phyloP scores from a whole-genome alignment of 1,284 basidiomycete species.

The Ceratobasidium sp. region DNA sequence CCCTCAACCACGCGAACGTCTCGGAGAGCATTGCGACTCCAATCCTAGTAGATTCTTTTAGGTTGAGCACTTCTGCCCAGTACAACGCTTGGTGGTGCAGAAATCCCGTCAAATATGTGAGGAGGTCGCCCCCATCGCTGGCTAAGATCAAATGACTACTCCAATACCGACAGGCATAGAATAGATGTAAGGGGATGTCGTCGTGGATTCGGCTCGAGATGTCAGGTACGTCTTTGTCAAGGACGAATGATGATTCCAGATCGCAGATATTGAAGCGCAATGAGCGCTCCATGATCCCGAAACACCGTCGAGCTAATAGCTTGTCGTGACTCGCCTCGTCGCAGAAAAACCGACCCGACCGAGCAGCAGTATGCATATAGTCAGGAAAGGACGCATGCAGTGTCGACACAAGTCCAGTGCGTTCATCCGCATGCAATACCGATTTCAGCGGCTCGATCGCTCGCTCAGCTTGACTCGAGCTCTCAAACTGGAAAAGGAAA shows the following conservation, averaged over 20 bases:
- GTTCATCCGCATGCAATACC: not conserved
- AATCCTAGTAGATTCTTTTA: not conserved
- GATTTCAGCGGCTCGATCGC: not conserved
- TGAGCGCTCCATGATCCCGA: not conserved
- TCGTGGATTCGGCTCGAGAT: not conserved
- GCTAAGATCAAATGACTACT: not conserved
- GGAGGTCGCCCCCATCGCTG: not conserved
- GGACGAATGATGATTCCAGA: not conserved
- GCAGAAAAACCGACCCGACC: not conserved
- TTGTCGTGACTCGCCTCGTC: not conserved
- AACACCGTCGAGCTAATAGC: not conserved
- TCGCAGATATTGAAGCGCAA: slow-evolving; percentile 11
- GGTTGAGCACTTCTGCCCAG: slow-evolving; percentile 9
- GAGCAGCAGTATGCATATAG: not conserved
- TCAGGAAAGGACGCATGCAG: slow-evolving; percentile 1
- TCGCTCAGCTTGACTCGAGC: no score
- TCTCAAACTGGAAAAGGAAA: not conserved
- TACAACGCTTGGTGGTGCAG: not conserved
- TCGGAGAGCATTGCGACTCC: not conserved
- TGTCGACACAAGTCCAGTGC: not conserved
- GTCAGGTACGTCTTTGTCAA: not conserved
- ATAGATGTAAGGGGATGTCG: not conserved
- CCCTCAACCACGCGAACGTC: not conserved
- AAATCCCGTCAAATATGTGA: not conserved
- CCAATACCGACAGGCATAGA: slow-evolving; percentile 2